These are phyloP conservation scores for Thielaviopsis euricoi DNA, from an alignment of 2,329 filamentous ascomycete species.

Conservation along the genomic window DNA sequence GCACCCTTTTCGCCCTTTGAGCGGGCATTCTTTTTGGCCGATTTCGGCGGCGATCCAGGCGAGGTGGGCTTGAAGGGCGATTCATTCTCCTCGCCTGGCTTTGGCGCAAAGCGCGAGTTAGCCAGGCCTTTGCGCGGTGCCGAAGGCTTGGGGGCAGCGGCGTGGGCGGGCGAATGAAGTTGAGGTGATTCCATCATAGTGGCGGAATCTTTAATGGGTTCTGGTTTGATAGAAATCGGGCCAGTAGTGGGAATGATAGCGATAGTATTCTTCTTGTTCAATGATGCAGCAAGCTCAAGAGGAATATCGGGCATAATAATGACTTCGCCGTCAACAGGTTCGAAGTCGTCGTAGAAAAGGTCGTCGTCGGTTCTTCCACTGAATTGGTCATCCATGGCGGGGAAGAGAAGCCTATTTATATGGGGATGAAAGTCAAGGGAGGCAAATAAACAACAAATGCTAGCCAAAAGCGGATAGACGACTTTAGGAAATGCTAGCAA, in stretches of 20 bases:
- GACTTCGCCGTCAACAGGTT: constrained; percentile 28
- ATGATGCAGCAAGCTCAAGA: constrained; percentile 7
- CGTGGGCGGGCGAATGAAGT: constrained; percentile 6
- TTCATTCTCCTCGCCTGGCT: constrained; percentile 9
- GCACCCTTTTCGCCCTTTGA: constrained; percentile 3
- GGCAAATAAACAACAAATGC: not conserved
- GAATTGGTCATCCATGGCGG: constrained; percentile 42
- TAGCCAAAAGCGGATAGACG: not conserved
- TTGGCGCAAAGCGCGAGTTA: constrained; percentile 10
- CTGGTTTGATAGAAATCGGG: not conserved
- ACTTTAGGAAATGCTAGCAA: not conserved
- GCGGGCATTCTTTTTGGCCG: constrained; percentile 1
- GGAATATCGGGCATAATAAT: constrained; percentile 14
- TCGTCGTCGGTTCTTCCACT: constrained; percentile 45
- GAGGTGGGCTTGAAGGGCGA: constrained; percentile 8
- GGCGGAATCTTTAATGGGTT: not conserved
- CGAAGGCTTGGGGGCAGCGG: constrained; percentile 4
- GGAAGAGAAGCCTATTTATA: not conserved
- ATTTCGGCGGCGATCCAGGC: constrained; percentile 9
- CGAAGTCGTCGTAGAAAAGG: constrained; percentile 45
- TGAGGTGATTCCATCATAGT: not conserved
- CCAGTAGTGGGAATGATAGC: not conserved
- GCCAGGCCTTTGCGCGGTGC: constrained; percentile 1
- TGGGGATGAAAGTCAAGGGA: not conserved
- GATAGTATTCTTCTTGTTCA: constrained; percentile 2